These are phyloP conservation scores for Prunus persica DNA, from an alignment of 306 rosid species.

Conservation along the genomic window Prunus_persica_NCBIv2 NC_034012.1:2444001-2444500, in stretches of 20 bases:
- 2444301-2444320: constrained; percentile 76
- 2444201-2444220: constrained; percentile 79
- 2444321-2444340: constrained; percentile 77
- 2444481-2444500: constrained; percentile 58
- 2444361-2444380: constrained; percentile 62
- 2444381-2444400: constrained; percentile 87
- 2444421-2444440: constrained; percentile 87
- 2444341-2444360: constrained; percentile 69
- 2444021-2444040: constrained; percentile 66
- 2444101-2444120: constrained; percentile 68
- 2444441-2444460: constrained; percentile 70
- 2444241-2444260: constrained; percentile 39
- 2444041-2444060: constrained; percentile 69
- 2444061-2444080: constrained; percentile 88
- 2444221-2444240: constrained; percentile 81
- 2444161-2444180: constrained; percentile 90
- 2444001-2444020: constrained; percentile 89
- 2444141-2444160: constrained; percentile 79
- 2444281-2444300: constrained; percentile 86
- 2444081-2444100: constrained; percentile 84
- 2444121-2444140: constrained; percentile 66
- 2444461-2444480: constrained; percentile 55
- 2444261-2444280: constrained; percentile 79
- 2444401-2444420: constrained; percentile 99
- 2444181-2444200: constrained; percentile 62